Evolutionary conservation across 2,329 filamentous ascomycete species (phyloP).

Genomic region (Aspergillus neotritici): DNA sequence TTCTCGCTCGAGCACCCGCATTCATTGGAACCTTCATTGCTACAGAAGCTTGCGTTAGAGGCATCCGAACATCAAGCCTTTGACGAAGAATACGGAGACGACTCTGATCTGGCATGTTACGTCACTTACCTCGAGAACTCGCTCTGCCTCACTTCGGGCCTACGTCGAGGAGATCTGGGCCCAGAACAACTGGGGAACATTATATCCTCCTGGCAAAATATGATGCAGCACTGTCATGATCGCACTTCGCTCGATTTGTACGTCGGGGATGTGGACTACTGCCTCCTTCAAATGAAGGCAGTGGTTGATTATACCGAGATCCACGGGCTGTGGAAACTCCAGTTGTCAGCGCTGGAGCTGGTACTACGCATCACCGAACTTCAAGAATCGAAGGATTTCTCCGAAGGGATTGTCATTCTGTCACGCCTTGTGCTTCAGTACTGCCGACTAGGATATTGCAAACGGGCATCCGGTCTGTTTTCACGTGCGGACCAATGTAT

Average conservation of each 20-base stretch:
- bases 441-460: slow-evolving; percentile 55
- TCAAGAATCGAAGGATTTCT: slow-evolving; percentile 31
- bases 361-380: slow-evolving; percentile 46
- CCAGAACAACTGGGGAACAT: slow-evolving; percentile 23
- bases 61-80: slow-evolving; percentile 9
- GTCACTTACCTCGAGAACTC: slow-evolving; percentile 29
- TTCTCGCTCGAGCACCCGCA: slow-evolving; percentile 30
- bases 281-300: slow-evolving; percentile 48
- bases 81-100: slow-evolving; percentile 23
- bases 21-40: slow-evolving; percentile 22
- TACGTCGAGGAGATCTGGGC: slow-evolving; percentile 29
- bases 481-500: slow-evolving; percentile 52
- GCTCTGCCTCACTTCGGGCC: slow-evolving; percentile 29
- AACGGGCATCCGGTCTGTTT: slow-evolving; percentile 54
- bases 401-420: slow-evolving; percentile 38
- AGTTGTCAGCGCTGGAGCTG: slow-evolving; percentile 47
- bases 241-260: slow-evolving; percentile 37
- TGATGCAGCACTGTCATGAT: slow-evolving; percentile 42
- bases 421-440: slow-evolving; percentile 51
- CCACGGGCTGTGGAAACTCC: slow-evolving; percentile 49
- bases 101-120: slow-evolving; percentile 23
- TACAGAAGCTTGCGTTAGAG: slow-evolving; percentile 8
- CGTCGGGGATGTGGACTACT: slow-evolving; percentile 48
- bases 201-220: slow-evolving; percentile 32
- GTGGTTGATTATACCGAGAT: slow-evolving; percentile 54